Percentiles rank a stretch among this genome's conserved stretches.
These are phyloP conservation scores for Colletotrichum aenigma DNA, from an alignment of 2,329 filamentous ascomycete species.

Conservation along the genomic window DNA sequence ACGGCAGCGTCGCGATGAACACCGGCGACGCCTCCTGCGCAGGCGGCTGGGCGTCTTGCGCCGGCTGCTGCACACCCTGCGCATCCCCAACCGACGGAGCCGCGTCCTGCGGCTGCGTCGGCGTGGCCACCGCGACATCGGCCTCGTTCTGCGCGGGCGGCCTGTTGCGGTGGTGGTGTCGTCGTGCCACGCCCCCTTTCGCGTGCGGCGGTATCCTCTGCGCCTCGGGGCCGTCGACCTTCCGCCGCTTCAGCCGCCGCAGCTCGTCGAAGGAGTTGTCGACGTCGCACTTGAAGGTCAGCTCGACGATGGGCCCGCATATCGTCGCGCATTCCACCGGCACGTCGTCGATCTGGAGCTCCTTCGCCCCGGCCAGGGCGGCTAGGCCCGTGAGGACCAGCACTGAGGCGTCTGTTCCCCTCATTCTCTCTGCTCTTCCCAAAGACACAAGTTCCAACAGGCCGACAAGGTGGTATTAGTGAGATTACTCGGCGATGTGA, in stretches of 20 bases:
- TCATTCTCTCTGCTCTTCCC: slow-evolving; percentile 17
- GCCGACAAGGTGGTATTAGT: neutral
- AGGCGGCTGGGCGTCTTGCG: neutral
- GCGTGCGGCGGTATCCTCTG: neutral
- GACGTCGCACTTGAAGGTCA: slow-evolving; percentile 39
- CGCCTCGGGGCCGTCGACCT: neutral
- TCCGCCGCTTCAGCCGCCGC: slow-evolving; percentile 30
- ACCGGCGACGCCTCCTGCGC: neutral
- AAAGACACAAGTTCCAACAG: too few relatives aligned
- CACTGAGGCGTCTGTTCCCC: slow-evolving; percentile 30
- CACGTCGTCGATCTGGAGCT: slow-evolving; percentile 38
- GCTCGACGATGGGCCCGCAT: slow-evolving; percentile 46
- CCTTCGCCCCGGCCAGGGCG: slow-evolving; percentile 30
- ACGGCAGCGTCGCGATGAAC: slow-evolving; percentile 11
- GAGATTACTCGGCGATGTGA: neutral
- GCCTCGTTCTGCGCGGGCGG: neutral
- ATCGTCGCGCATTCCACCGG: slow-evolving; percentile 44
- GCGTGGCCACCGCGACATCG: neutral
- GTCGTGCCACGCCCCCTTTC: neutral
- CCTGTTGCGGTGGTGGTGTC: slow-evolving; percentile 1
- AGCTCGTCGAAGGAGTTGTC: slow-evolving; percentile 23
- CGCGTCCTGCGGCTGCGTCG: neutral
- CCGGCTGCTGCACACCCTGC: neutral
- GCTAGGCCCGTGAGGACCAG: slow-evolving; percentile 33
- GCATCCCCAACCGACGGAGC: neutral